Evolutionary conservation across 345 rosid species (phyloP), one percentile per base, ranked within the genome.

Genomic region (Lagerstroemia speciosa): DNA sequence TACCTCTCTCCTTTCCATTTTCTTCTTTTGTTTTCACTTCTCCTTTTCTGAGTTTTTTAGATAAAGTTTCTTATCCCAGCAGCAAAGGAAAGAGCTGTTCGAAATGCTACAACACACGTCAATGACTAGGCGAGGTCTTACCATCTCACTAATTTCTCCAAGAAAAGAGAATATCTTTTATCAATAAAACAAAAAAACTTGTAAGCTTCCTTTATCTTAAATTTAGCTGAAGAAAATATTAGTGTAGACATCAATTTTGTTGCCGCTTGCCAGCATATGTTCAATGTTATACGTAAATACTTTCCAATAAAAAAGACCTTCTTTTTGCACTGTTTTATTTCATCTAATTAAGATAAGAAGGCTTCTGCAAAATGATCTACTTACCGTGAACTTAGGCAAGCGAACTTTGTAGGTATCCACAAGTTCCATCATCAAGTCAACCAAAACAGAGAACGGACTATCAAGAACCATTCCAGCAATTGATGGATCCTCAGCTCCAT

Each of bases 391-490:
- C 79, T 90, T 92, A 16, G 98, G 98, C 71, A 92, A 74, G 69
- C 89, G 93, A 65, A 88, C 68, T 74, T 87, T 90, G 77, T 84
- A 89, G 11, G 91, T 88, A 72, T 90, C 98, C 41, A 88, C 97
- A 17, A 92, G 89, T 81, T 88, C 97, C 91, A 88, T 81, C 95
- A 92, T 92, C 81, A 92, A 78, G 76, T 90, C 95, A 75, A 92
- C 95, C 85, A 92, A 84, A 84, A 87, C 87, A 61, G 97, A 88
- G 77, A 92, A 92, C 52, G 97, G 92, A 75, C 91, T 90, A 73
- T 92, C 97, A 71, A 92, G 86, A 82, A 92, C 93, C 84, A 90
- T 87, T 83, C 98, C 98, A 50, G 95, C 97, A 29, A 90, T 88
- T 11, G 98, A 92, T 48, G 98, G 96, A 79, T 92, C 98, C 79